Conservation (phyloP, 1,284 basidiomycete genomes). For the Afroboletus lepidellus region DNA sequence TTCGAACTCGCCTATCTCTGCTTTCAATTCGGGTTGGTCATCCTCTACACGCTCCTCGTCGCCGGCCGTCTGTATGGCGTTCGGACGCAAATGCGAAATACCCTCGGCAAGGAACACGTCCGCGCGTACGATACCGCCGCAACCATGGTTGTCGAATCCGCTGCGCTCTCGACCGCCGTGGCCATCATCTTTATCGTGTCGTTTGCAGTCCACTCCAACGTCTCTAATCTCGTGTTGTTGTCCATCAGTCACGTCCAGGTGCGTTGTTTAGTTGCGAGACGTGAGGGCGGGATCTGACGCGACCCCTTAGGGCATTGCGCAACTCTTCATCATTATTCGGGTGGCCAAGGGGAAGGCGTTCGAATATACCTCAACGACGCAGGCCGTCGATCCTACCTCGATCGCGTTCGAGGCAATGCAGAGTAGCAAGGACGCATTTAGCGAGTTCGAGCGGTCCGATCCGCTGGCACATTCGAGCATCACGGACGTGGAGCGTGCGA, state of each 20-base stretch:
- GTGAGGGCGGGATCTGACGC: too few species aligned
- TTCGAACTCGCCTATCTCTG: slow-evolving; percentile 29
- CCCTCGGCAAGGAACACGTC: slow-evolving; percentile 21
- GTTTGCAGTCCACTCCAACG: slow-evolving; percentile 20
- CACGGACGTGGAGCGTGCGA: background rate
- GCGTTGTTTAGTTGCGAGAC: background rate
- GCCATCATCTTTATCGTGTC: slow-evolving; percentile 22
- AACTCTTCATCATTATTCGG: slow-evolving; percentile 32
- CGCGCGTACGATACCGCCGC: slow-evolving; percentile 18
- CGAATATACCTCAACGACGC: background rate
- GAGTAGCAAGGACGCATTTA: background rate
- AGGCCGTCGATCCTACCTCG: background rate
- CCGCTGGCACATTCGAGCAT: background rate
- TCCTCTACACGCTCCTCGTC: slow-evolving; percentile 34
- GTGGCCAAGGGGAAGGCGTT: slow-evolving; percentile 21
- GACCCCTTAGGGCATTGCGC: slow-evolving; percentile 25
- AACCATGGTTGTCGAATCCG: slow-evolving; percentile 31
- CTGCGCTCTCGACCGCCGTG: slow-evolving; percentile 18
- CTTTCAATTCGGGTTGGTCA: slow-evolving; percentile 28
- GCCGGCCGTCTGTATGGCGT: slow-evolving; percentile 21
- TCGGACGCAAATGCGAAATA: slow-evolving; percentile 16
- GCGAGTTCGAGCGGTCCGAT: background rate
- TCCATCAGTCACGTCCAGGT: slow-evolving; percentile 28
- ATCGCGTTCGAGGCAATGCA: slow-evolving; percentile 2
- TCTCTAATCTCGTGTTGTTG: slow-evolving; percentile 24